Conservation (phyloP, 2,329 filamentous ascomycete species). For the Leptographium galeiforme region DNA sequence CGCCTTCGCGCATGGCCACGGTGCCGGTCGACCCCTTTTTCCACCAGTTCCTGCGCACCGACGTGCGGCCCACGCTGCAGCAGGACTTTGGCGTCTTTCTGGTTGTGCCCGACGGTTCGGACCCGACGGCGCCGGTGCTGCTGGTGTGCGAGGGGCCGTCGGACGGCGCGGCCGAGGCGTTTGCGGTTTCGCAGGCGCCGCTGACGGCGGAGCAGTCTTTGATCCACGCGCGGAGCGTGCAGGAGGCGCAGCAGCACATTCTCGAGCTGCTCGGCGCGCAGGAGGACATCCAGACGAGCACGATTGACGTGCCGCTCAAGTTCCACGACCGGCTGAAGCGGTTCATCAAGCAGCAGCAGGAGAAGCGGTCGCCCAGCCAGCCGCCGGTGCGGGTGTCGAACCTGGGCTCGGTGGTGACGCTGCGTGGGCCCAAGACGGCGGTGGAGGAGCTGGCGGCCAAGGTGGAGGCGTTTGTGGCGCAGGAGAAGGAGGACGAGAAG, state of each 20-base stretch:
- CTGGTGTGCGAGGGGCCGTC: conserved; percentile 58
- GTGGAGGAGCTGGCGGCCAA: conserved; percentile 62
- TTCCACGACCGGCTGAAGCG: conserved; percentile 48
- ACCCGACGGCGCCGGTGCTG: conserved; percentile 48
- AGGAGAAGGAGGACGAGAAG: conserved; percentile 85
- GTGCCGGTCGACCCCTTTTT: conserved; percentile 66
- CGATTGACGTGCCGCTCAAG: conserved; percentile 47
- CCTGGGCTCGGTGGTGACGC: conserved; percentile 47
- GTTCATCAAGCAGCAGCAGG: conserved; percentile 53
- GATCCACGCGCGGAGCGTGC: conserved; percentile 40
- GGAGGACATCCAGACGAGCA: conserved; percentile 34
- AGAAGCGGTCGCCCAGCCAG: conserved; percentile 39
- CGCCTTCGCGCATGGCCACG: conserved; percentile 55
- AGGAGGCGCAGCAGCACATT: conserved; percentile 44
- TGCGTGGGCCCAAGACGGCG: conserved; percentile 62
- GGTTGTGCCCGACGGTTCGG: conserved; percentile 52
- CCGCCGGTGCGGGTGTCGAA: conserved; percentile 48
- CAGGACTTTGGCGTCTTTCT: conserved; percentile 59
- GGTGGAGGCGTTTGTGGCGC: conserved; percentile 65
- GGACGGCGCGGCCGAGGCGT: conserved; percentile 24
- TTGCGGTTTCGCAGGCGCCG: conserved; percentile 36
- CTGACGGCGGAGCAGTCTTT: conserved; percentile 36
- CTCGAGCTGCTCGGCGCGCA: conserved; percentile 44
- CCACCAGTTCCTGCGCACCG: conserved; percentile 55
- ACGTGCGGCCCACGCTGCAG: conserved; percentile 50